Evolutionary conservation across 75 land plant species (phyloP).

Genomic region (Picea glauca): DNA sequence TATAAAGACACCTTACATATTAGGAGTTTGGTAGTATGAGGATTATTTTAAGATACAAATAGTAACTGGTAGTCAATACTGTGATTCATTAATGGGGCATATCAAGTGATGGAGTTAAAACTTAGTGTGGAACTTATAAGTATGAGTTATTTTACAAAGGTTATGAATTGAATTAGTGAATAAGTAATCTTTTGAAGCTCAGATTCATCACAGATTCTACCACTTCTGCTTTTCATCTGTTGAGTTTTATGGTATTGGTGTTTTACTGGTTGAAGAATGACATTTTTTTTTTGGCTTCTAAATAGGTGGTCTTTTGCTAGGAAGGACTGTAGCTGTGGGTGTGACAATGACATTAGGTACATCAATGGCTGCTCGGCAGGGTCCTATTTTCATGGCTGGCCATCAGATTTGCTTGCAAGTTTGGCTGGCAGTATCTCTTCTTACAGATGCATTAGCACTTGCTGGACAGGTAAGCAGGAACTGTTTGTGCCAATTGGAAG

Average conservation of each 20-base stretch:
- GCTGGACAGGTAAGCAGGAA: slow-evolving; percentile 74
- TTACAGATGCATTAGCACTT: slow-evolving; percentile 87
- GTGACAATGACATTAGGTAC: slow-evolving; percentile 82
- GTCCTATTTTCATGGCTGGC: slow-evolving; percentile 90
- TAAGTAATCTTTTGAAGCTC: neutral
- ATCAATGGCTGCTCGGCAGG: slow-evolving; percentile 97
- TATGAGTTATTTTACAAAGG: too few relatives aligned
- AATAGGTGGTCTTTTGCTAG: slow-evolving; percentile 86
- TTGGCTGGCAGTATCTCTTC: slow-evolving; percentile 92
- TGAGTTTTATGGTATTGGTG: neutral
- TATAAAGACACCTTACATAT: too few relatives aligned
- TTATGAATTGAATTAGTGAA: neutral
- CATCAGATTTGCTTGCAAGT: slow-evolving; percentile 92
- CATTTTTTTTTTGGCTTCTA: neutral
- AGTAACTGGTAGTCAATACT: neutral
- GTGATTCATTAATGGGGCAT: neutral
- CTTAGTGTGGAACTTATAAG: neutral
- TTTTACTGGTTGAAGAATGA: neutral
- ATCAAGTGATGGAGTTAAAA: neutral
- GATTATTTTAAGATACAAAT: too few relatives aligned
- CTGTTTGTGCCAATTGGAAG: neutral
- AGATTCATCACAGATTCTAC: neutral
- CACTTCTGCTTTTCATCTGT: neutral
- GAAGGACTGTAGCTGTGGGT: slow-evolving; percentile 74
- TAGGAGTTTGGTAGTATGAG: too few relatives aligned